These are phyloP conservation scores for Pyrrhoderma noxium DNA, from an alignment of 1,284 basidiomycete genomes.

Conservation along the genomic window DNA sequence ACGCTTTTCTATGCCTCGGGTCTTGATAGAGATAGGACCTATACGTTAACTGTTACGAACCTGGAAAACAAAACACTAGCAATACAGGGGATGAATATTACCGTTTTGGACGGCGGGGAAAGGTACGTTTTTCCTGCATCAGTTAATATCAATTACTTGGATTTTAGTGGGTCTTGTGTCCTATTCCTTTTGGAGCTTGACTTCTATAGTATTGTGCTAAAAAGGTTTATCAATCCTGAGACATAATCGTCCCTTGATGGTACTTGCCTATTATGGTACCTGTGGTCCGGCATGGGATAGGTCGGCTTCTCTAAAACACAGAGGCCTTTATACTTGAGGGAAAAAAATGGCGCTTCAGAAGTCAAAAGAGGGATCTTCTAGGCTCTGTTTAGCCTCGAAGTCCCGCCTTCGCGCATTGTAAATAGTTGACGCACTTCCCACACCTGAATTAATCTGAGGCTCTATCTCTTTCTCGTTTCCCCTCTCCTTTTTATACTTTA, in stretches of 20 bases:
- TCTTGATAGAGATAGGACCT: constrained; percentile 42
- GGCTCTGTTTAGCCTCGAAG: constrained; percentile 1
- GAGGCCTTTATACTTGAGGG: constrained; percentile 7
- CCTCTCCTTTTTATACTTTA: background rate
- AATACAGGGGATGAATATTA: constrained; percentile 36
- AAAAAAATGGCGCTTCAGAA: background rate
- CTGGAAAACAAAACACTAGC: constrained; percentile 42
- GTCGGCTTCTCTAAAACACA: constrained; percentile 1
- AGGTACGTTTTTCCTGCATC: constrained; percentile 30
- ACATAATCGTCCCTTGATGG: constrained; percentile 12
- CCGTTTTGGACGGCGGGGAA: constrained; percentile 28
- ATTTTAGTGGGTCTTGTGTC: background rate
- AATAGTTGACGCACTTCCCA: background rate
- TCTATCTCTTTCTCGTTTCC: constrained; percentile 2
- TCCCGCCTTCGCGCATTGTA: background rate
- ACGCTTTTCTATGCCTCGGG: constrained; percentile 52
- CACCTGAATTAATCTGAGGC: background rate
- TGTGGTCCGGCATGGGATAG: background rate
- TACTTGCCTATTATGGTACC: constrained; percentile 6
- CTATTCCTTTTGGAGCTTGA: constrained; percentile 3
- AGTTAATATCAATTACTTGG: constrained; percentile 18
- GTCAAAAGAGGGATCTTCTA: background rate
- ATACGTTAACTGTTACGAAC: constrained; percentile 51
- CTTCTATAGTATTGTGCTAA: background rate
- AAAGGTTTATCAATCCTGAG: background rate